A percentile compares a stretch with the other conserved stretches of the same genome.
phyloP scores from a whole-genome alignment of 2,329 filamentous ascomycete species.

The Fusarium mundagurra region DNA sequence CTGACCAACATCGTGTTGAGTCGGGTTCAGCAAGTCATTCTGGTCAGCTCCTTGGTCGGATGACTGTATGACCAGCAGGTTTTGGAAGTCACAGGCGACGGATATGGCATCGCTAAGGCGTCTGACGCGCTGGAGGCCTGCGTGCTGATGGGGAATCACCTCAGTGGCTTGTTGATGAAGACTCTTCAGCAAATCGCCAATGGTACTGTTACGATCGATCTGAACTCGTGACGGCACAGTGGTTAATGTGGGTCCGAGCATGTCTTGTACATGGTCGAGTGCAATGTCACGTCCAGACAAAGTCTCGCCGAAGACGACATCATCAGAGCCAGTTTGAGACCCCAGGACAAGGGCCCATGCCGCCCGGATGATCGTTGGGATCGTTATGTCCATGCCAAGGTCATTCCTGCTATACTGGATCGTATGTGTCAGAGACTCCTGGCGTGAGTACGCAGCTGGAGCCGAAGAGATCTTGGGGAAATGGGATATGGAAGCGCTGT shows the following conservation, averaged over 20 bases:
- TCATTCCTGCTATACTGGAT: neutral
- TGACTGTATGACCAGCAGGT: conserved; percentile 45
- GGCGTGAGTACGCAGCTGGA: neutral
- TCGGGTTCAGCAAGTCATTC: neutral
- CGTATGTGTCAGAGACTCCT: neutral
- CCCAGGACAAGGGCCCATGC: conserved; percentile 28
- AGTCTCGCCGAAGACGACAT: conserved; percentile 29
- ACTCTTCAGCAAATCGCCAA: neutral
- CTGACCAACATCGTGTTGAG: conserved; percentile 3
- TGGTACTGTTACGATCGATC: neutral
- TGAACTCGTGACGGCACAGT: conserved; percentile 20
- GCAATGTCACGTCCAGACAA: conserved; percentile 27
- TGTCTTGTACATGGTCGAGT: conserved; percentile 13
- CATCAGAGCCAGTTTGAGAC: conserved; percentile 19
- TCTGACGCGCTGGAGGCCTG: conserved; percentile 46
- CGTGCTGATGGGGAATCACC: conserved; percentile 44
- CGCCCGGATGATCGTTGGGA: conserved; percentile 17
- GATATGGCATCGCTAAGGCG: conserved; percentile 23
- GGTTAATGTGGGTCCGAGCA: conserved; percentile 30
- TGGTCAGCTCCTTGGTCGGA: neutral
- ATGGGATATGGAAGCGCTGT: conserved; percentile 5
- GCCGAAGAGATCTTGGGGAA: conserved; percentile 5
- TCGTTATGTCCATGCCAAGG: conserved; percentile 12
- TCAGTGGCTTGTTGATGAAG: conserved; percentile 1
- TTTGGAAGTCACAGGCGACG: conserved; percentile 39